These are phyloP conservation scores for Syncephalastrum racemosum DNA, from an alignment of 371 early-diverging fungal species.

Conservation along the genomic window DNA sequence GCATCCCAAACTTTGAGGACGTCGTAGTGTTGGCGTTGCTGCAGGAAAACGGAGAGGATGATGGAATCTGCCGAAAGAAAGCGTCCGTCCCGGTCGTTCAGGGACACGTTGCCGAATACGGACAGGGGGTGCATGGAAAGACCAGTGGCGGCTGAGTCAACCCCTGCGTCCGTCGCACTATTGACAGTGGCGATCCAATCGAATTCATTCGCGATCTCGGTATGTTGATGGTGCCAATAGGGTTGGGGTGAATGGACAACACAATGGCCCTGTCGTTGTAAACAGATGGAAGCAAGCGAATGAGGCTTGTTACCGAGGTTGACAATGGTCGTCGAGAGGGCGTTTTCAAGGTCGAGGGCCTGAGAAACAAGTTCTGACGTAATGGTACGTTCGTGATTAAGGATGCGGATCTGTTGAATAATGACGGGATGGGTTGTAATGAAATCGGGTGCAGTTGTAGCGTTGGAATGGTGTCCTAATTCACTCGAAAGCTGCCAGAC, in stretches of 20 bases:
- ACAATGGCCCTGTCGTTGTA: conserved; percentile 33
- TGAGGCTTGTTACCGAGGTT: conserved; percentile 20
- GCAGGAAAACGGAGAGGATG: conserved; percentile 36
- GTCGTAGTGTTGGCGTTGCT: conserved; percentile 12
- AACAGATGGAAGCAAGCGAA: conserved; percentile 23
- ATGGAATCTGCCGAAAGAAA: conserved; percentile 51
- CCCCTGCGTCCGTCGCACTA: conserved; percentile 19
- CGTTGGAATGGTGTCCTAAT: conserved; percentile 9
- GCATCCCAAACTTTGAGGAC: conserved; percentile 43
- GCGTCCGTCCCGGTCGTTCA: conserved; percentile 18
- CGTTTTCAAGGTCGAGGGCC: conserved; percentile 18
- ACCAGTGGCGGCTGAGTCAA: conserved; percentile 30
- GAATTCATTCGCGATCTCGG: conserved; percentile 20
- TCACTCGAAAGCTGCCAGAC: conserved; percentile 26
- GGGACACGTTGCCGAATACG: conserved; percentile 51
- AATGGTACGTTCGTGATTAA: conserved; percentile 15
- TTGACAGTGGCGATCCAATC: conserved; percentile 37
- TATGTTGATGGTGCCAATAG: conserved; percentile 36
- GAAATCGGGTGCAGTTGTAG: too few species aligned
- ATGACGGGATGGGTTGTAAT: conserved; percentile 27
- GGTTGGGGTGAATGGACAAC: conserved; percentile 59
- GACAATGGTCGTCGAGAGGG: conserved; percentile 21
- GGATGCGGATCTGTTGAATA: conserved; percentile 36
- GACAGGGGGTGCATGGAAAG: conserved; percentile 51
- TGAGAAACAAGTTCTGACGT: conserved; percentile 18